phyloP scores from a whole-genome alignment of 2,329 filamentous ascomycete species.

The Stagonosporopsis cucurbitacearum region DNA sequence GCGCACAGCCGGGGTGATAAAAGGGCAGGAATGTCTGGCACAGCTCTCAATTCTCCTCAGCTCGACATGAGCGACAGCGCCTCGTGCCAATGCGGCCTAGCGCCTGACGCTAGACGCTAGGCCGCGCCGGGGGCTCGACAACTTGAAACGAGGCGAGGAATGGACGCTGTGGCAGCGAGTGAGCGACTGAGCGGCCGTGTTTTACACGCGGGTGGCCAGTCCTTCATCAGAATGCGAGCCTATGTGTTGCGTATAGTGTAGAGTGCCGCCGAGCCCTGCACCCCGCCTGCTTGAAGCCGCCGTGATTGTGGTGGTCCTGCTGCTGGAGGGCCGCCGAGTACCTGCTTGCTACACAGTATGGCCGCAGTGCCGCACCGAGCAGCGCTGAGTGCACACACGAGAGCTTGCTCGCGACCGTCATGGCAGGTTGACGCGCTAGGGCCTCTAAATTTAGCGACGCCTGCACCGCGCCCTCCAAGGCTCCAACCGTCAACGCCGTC shows the following conservation, averaged over 20 bases:
- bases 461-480: no score
- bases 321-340: slow-evolving; percentile 4
- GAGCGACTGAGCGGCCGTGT: slow-evolving; percentile 22
- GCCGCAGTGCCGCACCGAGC: neutral
- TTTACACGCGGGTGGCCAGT: slow-evolving; percentile 30
- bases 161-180: no score
- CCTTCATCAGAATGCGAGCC: slow-evolving; percentile 31
- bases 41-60: slow-evolving; percentile 22
- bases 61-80: slow-evolving; percentile 21
- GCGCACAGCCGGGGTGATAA: slow-evolving; percentile 40
- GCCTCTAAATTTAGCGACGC: slow-evolving; percentile 32
- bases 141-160: slow-evolving; percentile 18
- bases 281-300: slow-evolving; percentile 10
- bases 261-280: slow-evolving; percentile 13
- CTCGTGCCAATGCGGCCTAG: slow-evolving; percentile 11
- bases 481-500: slow-evolving; percentile 15
- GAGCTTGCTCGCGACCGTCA: slow-evolving; percentile 7
- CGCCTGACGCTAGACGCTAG: slow-evolving; percentile 11
- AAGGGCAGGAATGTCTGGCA: slow-evolving; percentile 25
- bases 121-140: slow-evolving; percentile 9
- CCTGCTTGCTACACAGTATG: slow-evolving; percentile 9
- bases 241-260: no score
- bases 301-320: slow-evolving; percentile 13
- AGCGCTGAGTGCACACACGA: neutral
- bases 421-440: slow-evolving; percentile 8